phyloP scores from a whole-genome alignment of 257 asterid species.

The Solanum rostratum region DNA sequence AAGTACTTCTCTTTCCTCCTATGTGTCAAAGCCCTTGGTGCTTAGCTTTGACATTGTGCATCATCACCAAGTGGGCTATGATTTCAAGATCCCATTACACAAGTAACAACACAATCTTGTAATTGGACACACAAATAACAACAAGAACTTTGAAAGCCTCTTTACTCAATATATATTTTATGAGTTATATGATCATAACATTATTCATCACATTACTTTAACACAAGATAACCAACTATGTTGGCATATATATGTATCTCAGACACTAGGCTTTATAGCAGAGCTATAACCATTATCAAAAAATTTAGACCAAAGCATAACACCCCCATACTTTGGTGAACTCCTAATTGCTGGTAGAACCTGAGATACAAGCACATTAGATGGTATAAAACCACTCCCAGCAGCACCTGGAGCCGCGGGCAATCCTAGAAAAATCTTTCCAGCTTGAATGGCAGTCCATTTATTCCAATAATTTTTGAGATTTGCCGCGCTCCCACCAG shows the following conservation, averaged over 20 bases:
- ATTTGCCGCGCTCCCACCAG: slow-evolving; percentile 17
- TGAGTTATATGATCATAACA: background rate
- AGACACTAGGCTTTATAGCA: background rate
- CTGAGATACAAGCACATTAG: slow-evolving; percentile 23
- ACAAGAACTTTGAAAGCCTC: background rate
- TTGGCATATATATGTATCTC: background rate
- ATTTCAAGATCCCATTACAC: background rate
- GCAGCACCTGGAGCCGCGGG: slow-evolving; percentile 56
- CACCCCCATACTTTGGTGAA: slow-evolving; percentile 55
- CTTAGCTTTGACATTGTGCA: no score
- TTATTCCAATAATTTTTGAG: slow-evolving; percentile 32
- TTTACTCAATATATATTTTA: background rate
- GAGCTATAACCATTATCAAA: background rate
- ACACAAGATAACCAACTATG: background rate
- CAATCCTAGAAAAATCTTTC: slow-evolving; percentile 43
- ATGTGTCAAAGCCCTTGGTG: no score
- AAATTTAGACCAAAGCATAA: slow-evolving; percentile 67
- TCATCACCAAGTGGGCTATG: no score
- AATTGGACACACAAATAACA: background rate
- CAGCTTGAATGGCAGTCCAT: slow-evolving; percentile 34
- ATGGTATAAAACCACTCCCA: slow-evolving; percentile 61
- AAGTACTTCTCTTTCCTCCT: no score
- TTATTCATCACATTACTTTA: background rate
- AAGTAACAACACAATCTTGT: background rate
- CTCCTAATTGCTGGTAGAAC: slow-evolving; percentile 40